Base-by-base conservation (phyloP, 495 filamentous ascomycete genomes). In the Oidiodendron maius region DNA sequence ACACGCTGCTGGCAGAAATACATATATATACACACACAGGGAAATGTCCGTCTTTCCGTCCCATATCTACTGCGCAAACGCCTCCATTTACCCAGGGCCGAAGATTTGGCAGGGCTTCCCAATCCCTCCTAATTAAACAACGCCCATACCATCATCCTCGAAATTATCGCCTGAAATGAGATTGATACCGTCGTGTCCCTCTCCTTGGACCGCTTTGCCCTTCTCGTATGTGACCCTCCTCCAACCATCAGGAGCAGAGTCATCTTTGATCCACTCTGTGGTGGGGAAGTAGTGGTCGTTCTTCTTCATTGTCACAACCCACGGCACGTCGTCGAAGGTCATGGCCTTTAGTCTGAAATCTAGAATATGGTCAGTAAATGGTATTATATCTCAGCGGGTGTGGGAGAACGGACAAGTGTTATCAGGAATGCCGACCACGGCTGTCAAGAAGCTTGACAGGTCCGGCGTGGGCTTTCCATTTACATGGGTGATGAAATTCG, bases 261-360 rank as follows among this genome's bases (percentile, higher is more conserved):
- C 54, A 44, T 91, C 86, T 59, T 91, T 90, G 59, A 85, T 76
- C 63, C 87, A 90, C 64, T 95, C 89, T 62, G 88, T 84, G 50
- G 87, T 91, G 10, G 89, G 87, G 76, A 95, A 95, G 62, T 99
- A 99, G 66, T 99, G 93, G 64, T 99, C 94, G 63, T 95, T 94
- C 81, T 99, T 99, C 81, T 99, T 99, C 83, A 99, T 96, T 21
- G 91, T 96, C 16, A 93, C 86, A 20, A 97, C 87, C 86, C 91
- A 99, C 12, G 90, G 91, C 13, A 97, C 89, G 53, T 93, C 94
- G 62, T 99, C 93, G 59, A 97, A 99, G 2, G 93, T 97, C 61
- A 96, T 86, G 9, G 91, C 87, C 52, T 86, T 84, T 12, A 99
- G 74, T 18, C 94, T 80, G 81, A 98, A 96, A 69, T 98, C 78